Base-by-base conservation (phyloP, 805 yeast species). In the Groenewaldozyma tartarivorans region DNA sequence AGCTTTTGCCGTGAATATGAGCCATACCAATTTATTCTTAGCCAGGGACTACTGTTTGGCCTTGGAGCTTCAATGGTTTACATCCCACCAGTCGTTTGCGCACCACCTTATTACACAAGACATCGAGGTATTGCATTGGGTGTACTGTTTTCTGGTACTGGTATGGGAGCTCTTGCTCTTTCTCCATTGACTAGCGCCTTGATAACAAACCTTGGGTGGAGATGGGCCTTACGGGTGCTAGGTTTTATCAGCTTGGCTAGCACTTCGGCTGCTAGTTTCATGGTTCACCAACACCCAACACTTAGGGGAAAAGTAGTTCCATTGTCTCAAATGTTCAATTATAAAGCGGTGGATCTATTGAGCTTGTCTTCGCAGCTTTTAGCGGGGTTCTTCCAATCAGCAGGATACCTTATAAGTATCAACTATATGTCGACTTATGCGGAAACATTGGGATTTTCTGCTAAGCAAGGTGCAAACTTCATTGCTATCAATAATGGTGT, bases 71-170 rank as follows among this genome's bases (percentile, higher is more conserved):
- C 46, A 2, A 18, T 49, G 34, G 36, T 39, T 13, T 49, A 47
- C 35, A 15, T 47, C 6, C 53, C 54, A 5, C 47, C 50, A 1
- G 52, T 50, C 22, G 45, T 47, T 2, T 44, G 46, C 35, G 54
- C 45, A 4, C 50, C 54, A 3, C 50, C 48, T 2, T 51, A 49
- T 35, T 51, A 48, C 33, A 30, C 40, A 7, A 37, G 35, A 24
- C 52, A 40, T 21, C 34, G 55, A 33, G 55, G 55, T 3, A 42
- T 51, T 6, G 55, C 55, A 15, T 48, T 51, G 45, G 55, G 55
- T 2, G 35, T 51, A 9, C 41, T 50, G 4, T 45, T 45, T 27
- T 21, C 53, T 4, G 55, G 55, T 4, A 52, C 55, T 15, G 55
- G 53, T 18, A 36, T 50, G 3, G 55, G 53, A 2, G 55, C 54